Percentiles rank a stretch among this genome's conserved stretches.
Evolutionary conservation across 139 green algal genomes (phyloP).

Genomic region (Tetratostichococcus sp.): DNA sequence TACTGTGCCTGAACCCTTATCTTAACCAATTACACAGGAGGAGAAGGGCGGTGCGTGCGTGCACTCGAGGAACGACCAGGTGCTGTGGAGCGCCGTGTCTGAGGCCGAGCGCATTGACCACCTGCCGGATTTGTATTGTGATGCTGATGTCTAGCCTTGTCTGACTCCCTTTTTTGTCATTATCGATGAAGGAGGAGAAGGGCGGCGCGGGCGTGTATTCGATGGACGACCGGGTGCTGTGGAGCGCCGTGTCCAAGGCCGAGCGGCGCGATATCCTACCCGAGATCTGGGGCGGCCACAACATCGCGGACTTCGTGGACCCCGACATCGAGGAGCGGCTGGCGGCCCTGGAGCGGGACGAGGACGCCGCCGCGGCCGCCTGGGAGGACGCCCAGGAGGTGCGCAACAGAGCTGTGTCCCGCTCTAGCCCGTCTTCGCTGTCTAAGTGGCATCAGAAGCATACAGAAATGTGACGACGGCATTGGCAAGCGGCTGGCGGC

Average conservation of each 20-base stretch:
- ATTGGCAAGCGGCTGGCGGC: too few relatives aligned
- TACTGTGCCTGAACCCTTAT: too few relatives aligned
- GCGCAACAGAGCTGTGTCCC: too few relatives aligned
- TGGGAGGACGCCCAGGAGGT: conserved; percentile 3
- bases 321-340: conserved; percentile 93
- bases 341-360: conserved; percentile 89
- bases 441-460: too few relatives aligned
- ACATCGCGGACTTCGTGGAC: conserved; percentile 96
- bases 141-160: too few relatives aligned
- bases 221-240: conserved; percentile 82
- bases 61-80: conserved; percentile 83
- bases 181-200: conserved; percentile 88
- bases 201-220: conserved; percentile 94
- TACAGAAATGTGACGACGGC: too few relatives aligned
- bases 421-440: too few relatives aligned
- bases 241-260: conserved; percentile 69
- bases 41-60: conserved; percentile 90
- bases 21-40: too few relatives aligned
- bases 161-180: too few relatives aligned
- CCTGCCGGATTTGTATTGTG: conserved; percentile 87
- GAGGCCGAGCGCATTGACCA: conserved; percentile 91
- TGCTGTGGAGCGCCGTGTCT: conserved; percentile 83
- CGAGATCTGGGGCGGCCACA: conserved; percentile 95
- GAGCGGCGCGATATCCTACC: conserved; percentile 98
- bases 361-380: conserved; percentile 56